Evolutionary conservation across 2,329 filamentous ascomycete species (phyloP).

Genomic region (Xylariaceae sp.): DNA sequence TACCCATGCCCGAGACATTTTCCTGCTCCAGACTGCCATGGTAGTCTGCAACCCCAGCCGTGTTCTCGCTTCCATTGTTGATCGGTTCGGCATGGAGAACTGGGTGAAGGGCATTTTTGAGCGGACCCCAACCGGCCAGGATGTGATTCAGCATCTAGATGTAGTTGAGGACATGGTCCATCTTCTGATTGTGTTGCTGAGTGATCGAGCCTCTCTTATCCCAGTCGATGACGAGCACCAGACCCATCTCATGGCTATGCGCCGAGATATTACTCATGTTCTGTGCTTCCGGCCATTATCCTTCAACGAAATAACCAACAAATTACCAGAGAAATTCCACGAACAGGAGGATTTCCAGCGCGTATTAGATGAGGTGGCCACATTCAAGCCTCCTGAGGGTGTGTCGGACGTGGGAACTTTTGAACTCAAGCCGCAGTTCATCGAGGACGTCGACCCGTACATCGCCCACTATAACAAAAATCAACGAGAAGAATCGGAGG

Average conservation of each 20-base stretch:
- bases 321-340: constrained; percentile 85
- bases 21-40: constrained; percentile 87
- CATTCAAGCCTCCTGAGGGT: constrained; percentile 87
- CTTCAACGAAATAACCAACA: constrained; percentile 86
- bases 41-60: constrained; percentile 82
- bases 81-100: constrained; percentile 83
- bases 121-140: constrained; percentile 71
- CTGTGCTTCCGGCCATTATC: constrained; percentile 95
- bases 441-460: constrained; percentile 91
- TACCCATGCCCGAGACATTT: constrained; percentile 91
- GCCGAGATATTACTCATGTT: constrained; percentile 88
- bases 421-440: constrained; percentile 82
- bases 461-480: constrained; percentile 97
- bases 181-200: constrained; percentile 85
- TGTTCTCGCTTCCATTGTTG: constrained; percentile 85
- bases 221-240: constrained; percentile 67
- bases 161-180: constrained; percentile 96
- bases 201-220: constrained; percentile 81
- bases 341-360: constrained; percentile 87
- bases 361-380: constrained; percentile 84
- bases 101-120: constrained; percentile 88
- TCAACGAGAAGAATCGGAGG: constrained; percentile 92
- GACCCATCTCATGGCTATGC: constrained; percentile 71
- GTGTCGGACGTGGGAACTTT: constrained; percentile 92
- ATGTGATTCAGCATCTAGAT: constrained; percentile 86